These are phyloP conservation scores for Colletotrichum coccodes DNA, from an alignment of 2,329 filamentous ascomycete genomes.

Conservation along the genomic window DNA sequence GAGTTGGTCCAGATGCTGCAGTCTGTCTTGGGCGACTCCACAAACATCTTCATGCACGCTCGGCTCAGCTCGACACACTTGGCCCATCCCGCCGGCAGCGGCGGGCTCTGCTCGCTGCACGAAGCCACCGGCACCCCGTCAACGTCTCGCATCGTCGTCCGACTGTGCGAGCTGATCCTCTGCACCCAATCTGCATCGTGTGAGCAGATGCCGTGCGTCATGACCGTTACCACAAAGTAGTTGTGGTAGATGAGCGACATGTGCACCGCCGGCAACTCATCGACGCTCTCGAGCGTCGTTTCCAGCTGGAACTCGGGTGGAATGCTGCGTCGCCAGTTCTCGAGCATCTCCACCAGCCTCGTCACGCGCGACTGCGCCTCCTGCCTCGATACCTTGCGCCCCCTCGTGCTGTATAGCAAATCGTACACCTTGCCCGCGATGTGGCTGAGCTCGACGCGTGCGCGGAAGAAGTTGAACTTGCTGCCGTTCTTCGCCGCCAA, in stretches of 20 bases:
- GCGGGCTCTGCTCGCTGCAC: slow-evolving; percentile 26
- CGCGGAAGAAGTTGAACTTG: slow-evolving; percentile 50
- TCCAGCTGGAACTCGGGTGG: slow-evolving; percentile 46
- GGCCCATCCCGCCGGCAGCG: slow-evolving; percentile 43
- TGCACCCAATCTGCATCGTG: slow-evolving; percentile 49
- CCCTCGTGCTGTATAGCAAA: slow-evolving; percentile 41
- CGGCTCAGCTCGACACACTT: slow-evolving; percentile 46
- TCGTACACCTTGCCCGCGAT: slow-evolving; percentile 54
- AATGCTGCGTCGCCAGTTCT: slow-evolving; percentile 48
- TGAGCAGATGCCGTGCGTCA: slow-evolving; percentile 52
- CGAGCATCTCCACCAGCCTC: slow-evolving; percentile 44
- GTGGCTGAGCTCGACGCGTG: slow-evolving; percentile 51
- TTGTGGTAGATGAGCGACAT: slow-evolving; percentile 50
- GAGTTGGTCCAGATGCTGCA: slow-evolving; percentile 42
- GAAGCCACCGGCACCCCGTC: slow-evolving; percentile 11
- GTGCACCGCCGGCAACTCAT: slow-evolving; percentile 41
- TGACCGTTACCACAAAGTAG: slow-evolving; percentile 47
- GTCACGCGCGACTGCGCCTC: slow-evolving; percentile 42
- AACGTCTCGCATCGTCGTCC: slow-evolving; percentile 37
- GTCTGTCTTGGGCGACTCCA: slow-evolving; percentile 41
- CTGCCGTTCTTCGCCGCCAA: slow-evolving; percentile 47
- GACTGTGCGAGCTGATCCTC: slow-evolving; percentile 41
- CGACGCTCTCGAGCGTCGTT: slow-evolving; percentile 35
- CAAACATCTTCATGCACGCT: slow-evolving; percentile 45
- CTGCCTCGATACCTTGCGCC: slow-evolving; percentile 38